These are phyloP conservation scores for Puccinia horiana DNA, from an alignment of 1,284 basidiomycete genomes.

Conservation along the genomic window DNA sequence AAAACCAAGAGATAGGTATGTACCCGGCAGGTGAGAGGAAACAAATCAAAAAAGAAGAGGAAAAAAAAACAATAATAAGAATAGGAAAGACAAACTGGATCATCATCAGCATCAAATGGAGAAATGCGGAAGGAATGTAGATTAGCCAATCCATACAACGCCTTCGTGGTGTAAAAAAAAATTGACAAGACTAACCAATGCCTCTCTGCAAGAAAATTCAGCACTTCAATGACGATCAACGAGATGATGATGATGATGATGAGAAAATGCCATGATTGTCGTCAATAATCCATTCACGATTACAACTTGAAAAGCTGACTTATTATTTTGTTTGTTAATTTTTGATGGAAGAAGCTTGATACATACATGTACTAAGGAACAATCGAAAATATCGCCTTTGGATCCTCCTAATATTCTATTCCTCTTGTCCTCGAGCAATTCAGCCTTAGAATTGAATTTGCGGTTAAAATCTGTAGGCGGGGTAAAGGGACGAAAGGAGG, in stretches of 20 bases:
- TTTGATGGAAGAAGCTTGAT: background rate
- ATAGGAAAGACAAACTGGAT: background rate
- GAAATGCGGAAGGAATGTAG: constrained; percentile 30
- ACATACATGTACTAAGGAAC: background rate
- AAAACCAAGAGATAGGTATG: background rate
- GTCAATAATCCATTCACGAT: constrained; percentile 18
- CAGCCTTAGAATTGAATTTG: background rate
- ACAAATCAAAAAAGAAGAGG: background rate
- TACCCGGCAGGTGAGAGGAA: background rate
- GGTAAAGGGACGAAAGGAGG: constrained; percentile 12
- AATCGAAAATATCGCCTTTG: background rate
- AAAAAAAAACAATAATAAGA: background rate
- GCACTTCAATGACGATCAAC: constrained; percentile 12
- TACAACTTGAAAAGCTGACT: constrained; percentile 3
- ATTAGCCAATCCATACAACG: constrained; percentile 36
- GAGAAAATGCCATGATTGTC: background rate
- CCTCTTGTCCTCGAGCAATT: background rate
- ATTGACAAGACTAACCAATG: constrained; percentile 20
- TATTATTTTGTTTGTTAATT: background rate
- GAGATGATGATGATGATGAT: constrained; percentile 15
- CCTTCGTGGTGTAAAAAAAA: constrained; percentile 7
- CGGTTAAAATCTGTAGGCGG: background rate
- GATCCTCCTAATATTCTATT: background rate
- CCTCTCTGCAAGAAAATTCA: background rate
- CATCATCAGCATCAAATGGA: constrained; percentile 5